These are phyloP conservation scores for Pachyrhizus erosus DNA, from an alignment of 306 rosid genomes.

Conservation along the genomic window DNA sequence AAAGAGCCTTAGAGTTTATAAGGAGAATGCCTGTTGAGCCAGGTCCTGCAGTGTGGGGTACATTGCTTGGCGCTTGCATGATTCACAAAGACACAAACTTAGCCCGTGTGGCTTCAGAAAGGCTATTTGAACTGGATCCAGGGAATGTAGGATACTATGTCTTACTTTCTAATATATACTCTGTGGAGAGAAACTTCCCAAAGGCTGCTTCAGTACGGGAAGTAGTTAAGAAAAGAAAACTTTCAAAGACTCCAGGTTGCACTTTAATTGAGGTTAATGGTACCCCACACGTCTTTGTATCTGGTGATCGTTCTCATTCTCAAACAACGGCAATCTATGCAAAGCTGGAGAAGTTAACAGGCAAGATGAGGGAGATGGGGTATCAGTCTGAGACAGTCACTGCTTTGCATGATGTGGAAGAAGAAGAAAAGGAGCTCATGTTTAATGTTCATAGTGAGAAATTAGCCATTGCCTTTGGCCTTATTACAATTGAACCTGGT, in stretches of 20 bases:
- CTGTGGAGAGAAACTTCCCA: slow-evolving; percentile 80
- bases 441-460: slow-evolving; percentile 93
- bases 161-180: slow-evolving; percentile 83
- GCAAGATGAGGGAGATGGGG: slow-evolving; percentile 87
- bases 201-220: slow-evolving; percentile 91
- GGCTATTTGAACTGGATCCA: slow-evolving; percentile 80
- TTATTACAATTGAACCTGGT: slow-evolving; percentile 79
- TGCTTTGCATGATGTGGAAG: slow-evolving; percentile 95
- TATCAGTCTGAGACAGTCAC: slow-evolving; percentile 73
- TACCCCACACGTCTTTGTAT: slow-evolving; percentile 70
- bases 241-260: slow-evolving; percentile 89
- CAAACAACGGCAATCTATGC: slow-evolving; percentile 72
- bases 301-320: slow-evolving; percentile 85
- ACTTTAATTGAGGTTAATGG: slow-evolving; percentile 87
- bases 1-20: slow-evolving; percentile 77
- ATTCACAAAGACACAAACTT: slow-evolving; percentile 76
- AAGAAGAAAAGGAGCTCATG: slow-evolving; percentile 93
- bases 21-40: slow-evolving; percentile 81
- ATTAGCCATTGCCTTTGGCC: slow-evolving; percentile 91
- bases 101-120: slow-evolving; percentile 79
- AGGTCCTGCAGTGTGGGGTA: slow-evolving; percentile 91
- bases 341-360: slow-evolving; percentile 81
- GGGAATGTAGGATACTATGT: slow-evolving; percentile 82
- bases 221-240: slow-evolving; percentile 73
- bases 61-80: slow-evolving; percentile 93